phyloP scores from a whole-genome alignment of 176 grass and related monocot species.

The Ensete ventricosum region DNA sequence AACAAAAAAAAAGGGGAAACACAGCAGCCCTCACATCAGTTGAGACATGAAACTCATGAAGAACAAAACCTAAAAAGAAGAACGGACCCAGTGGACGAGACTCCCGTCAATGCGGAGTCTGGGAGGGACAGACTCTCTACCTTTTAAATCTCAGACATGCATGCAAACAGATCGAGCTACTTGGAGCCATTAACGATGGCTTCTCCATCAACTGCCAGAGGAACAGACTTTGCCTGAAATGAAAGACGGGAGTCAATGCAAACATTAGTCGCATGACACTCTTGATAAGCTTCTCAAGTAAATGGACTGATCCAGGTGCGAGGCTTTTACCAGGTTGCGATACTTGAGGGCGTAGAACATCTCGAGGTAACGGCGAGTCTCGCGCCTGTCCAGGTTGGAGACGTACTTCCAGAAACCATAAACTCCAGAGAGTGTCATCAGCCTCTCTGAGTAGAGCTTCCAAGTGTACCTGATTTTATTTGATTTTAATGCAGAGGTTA shows the following conservation, averaged over 20 bases:
- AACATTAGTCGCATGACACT: neutral
- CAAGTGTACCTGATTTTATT: conserved; percentile 68
- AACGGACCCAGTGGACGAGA: no score
- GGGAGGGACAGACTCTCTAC: neutral
- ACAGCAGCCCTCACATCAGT: neutral
- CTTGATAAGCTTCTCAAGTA: neutral
- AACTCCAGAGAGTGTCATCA: conserved; percentile 92
- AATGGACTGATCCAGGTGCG: neutral
- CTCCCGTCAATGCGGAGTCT: no score
- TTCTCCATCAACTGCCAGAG: conserved; percentile 72
- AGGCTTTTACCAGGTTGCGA: conserved; percentile 54
- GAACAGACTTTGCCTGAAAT: conserved; percentile 68
- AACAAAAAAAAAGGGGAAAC: no score
- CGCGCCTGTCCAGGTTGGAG: conserved; percentile 90
- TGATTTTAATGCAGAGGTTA: neutral
- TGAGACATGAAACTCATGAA: neutral
- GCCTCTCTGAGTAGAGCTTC: conserved; percentile 96
- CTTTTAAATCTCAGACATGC: neutral
- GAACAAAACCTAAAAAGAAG: no score
- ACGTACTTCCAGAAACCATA: conserved; percentile 99
- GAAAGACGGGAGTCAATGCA: neutral
- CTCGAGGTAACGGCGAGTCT: conserved; percentile 94
- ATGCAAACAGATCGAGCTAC: neutral
- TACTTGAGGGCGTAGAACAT: conserved; percentile 99
- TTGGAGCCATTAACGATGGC: conserved; percentile 21